Base-by-base conservation (phyloP, 345 rosid species). In the Aegle marmelos region DNA sequence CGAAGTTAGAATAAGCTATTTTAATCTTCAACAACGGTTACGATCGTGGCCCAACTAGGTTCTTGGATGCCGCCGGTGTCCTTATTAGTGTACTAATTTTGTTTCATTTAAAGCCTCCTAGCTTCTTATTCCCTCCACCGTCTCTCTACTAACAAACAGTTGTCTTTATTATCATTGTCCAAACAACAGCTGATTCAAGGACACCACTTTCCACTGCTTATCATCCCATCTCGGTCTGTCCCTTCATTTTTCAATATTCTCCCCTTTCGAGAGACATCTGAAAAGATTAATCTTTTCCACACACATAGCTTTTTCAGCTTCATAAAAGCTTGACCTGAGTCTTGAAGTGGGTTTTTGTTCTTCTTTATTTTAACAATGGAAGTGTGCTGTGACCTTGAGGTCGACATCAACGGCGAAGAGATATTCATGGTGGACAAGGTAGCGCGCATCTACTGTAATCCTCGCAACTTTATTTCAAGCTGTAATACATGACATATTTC, bases 381-480 rank as follows among this genome's bases (percentile, higher is more conserved):
- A 76, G 34, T 11, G 17, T 75, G 87, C 81, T 83, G 86, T 79
- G 78, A 82, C 76, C 88, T 88, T 79, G 78, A 84, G 84, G 90
- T 88, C 13, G 90, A 89, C 11, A 88, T 91, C 86, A 87, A 91
- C 62, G 92, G 89, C 11, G 82, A 87, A 74, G 86, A 83, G 34
- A 76, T 64, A 80, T 87, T 91, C 89, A 65, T 78, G 63, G 91
- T 88, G 71, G 77, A 86, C 84, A 85, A 80, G 95, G 91, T 89
- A 82, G 48, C 2, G 30, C 39, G 14, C 14, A 67, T 28, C 62
- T 76, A 22, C 64, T 68, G 14, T 68, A 22, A 39, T 68, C 58
- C 70, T 24, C 22, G 16, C 72, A 6, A 16, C 22, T 41, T 25
- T 7, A 28, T 33, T 48, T 7, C 36, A 27, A 28, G 36, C 58